phyloP scores from a whole-genome alignment of 129 eudicot genomes.

The Artemisia argyi region DNA sequence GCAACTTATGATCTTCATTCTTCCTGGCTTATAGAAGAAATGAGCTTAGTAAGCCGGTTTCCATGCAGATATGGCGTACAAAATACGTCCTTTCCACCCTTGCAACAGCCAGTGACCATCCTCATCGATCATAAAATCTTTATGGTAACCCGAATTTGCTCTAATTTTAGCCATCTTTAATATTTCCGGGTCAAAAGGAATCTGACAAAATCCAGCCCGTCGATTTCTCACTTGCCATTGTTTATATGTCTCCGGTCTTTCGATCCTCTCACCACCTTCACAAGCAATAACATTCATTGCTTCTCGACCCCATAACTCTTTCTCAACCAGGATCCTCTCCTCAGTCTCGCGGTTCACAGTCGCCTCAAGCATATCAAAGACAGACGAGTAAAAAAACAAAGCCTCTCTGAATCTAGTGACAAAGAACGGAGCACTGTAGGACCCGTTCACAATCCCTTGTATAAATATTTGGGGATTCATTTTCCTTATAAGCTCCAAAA shows the following conservation, averaged over 20 bases:
- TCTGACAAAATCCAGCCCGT: constrained; percentile 61
- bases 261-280: constrained; percentile 81
- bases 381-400: constrained; percentile 66
- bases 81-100: constrained; percentile 84
- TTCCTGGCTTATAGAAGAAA: constrained; percentile 8
- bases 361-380: constrained; percentile 79
- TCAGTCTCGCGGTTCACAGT: constrained; percentile 49
- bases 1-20: constrained; percentile 4
- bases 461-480: constrained; percentile 59
- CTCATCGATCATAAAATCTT: constrained; percentile 71
- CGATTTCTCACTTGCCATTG: constrained; percentile 75
- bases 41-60: constrained; percentile 32
- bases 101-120: constrained; percentile 79
- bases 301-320: constrained; percentile 56
- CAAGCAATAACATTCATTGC: constrained; percentile 86
- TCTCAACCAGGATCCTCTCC: constrained; percentile 67
- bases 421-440: constrained; percentile 71
- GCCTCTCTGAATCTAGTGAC: constrained; percentile 76
- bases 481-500: constrained; percentile 53
- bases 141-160: constrained; percentile 51
- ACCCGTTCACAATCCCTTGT: constrained; percentile 68
- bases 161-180: constrained; percentile 45
- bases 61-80: constrained; percentile 64
- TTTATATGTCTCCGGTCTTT: constrained; percentile 80
- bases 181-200: constrained; percentile 52